phyloP scores from a whole-genome alignment of 2,329 filamentous ascomycete genomes.

The Talaromyces sp. region DNA sequence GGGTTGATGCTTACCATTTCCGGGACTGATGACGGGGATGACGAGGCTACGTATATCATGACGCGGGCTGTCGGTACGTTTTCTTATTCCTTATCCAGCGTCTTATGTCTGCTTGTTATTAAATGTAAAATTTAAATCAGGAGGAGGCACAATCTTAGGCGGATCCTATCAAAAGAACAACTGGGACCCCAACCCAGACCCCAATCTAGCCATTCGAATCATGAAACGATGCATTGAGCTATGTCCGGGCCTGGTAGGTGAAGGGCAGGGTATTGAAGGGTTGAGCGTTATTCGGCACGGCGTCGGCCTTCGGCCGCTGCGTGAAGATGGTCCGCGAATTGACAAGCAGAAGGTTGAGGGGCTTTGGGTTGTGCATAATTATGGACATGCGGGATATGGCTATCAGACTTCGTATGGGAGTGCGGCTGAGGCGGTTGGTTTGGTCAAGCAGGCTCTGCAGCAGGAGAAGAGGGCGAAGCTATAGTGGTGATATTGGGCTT shows the following conservation, averaged over 20 bases:
- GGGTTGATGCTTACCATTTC: constrained; percentile 66
- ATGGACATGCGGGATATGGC: constrained; percentile 53
- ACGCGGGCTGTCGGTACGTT: constrained; percentile 55
- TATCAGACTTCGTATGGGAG: constrained; percentile 68
- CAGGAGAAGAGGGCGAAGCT: not conserved
- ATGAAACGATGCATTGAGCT: constrained; percentile 62
- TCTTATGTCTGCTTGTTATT: not conserved
- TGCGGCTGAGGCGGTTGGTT: constrained; percentile 36
- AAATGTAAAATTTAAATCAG: constrained; percentile 13
- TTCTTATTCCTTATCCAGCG: no score
- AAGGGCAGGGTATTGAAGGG: constrained; percentile 59
- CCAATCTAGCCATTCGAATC: constrained; percentile 74
- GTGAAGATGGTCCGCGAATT: constrained; percentile 68
- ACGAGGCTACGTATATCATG: constrained; percentile 79
- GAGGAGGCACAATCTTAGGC: constrained; percentile 79
- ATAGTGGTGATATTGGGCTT: no score
- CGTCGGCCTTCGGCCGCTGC: constrained; percentile 73
- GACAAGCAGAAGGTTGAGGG: constrained; percentile 67
- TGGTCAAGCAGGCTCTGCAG: not conserved
- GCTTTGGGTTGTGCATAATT: constrained; percentile 49
- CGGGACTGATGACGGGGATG: constrained; percentile 59
- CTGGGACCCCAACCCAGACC: constrained; percentile 76
- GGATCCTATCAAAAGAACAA: constrained; percentile 75
- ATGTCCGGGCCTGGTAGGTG: constrained; percentile 34
- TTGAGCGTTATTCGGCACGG: constrained; percentile 75